Evolutionary conservation across 2,329 filamentous ascomycete genomes (phyloP).

Genomic region (Penicillium crustosum): DNA sequence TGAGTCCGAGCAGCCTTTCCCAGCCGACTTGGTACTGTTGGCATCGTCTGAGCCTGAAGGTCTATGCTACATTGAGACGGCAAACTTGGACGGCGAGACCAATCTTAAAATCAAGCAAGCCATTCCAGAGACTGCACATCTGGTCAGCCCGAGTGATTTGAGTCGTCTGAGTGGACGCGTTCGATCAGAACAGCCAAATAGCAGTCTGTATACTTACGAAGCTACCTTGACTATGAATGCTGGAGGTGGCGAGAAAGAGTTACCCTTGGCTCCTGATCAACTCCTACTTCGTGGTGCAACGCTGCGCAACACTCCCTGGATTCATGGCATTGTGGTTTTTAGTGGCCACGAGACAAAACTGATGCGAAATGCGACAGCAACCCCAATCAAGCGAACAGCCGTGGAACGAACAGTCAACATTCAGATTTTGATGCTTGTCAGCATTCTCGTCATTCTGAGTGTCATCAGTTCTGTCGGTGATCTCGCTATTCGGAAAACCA

Average conservation of each 20-base stretch:
- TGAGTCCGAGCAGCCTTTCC: conserved; percentile 92
- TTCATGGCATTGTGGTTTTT: conserved; percentile 94
- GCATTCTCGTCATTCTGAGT: conserved; percentile 78
- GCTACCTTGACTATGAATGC: conserved; percentile 88
- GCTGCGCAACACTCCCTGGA: conserved; percentile 92
- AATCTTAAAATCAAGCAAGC: conserved; percentile 99
- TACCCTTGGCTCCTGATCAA: conserved; percentile 87
- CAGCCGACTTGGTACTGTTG: conserved; percentile 86
- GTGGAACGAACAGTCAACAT: conserved; percentile 92
- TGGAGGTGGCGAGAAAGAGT: conserved; percentile 88
- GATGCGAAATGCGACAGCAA: conserved; percentile 96
- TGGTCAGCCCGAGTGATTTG: conserved; percentile 84
- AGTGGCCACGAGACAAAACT: conserved; percentile 98
- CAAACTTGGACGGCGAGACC: conserved; percentile 95
- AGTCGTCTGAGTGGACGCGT: conserved; percentile 82
- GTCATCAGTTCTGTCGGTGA: conserved; percentile 90
- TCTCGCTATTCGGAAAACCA: conserved; percentile 70
- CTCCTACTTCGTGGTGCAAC: conserved; percentile 90
- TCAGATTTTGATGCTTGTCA: conserved; percentile 86
- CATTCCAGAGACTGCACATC: conserved; percentile 82
- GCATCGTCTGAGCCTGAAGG: conserved; percentile 97
- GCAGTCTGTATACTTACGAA: conserved; percentile 97
- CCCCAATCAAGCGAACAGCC: conserved; percentile 95
- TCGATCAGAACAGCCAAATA: conserved; percentile 95
- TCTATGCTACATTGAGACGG: conserved; percentile 97